A percentile compares a stretch with the other conserved stretches of the same genome.
Conservation (phyloP, 176 grass and related monocot genomes). For the Rhynchospora tenuis region DNA sequence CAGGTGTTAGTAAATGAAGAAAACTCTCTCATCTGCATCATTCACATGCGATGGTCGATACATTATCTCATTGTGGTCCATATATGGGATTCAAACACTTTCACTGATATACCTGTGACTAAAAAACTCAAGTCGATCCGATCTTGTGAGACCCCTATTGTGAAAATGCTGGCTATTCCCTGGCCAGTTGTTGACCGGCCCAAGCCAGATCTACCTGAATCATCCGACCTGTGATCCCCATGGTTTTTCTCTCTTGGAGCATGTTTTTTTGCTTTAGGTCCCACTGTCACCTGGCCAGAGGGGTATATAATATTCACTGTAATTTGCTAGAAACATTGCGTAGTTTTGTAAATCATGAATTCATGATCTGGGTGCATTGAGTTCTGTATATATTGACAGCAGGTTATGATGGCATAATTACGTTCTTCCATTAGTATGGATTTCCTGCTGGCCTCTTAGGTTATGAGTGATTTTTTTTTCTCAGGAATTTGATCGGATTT, state of each 20-base stretch:
- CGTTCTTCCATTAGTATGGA: conserved; percentile 76
- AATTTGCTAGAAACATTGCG: conserved; percentile 19
- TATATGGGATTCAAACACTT: conserved; percentile 51
- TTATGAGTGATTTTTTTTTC: conserved; percentile 26
- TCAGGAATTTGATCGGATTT: not conserved
- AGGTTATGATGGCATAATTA: conserved; percentile 54
- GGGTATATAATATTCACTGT: conserved; percentile 37
- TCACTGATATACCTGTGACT: not conserved
- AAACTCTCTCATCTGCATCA: conserved; percentile 50
- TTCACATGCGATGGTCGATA: conserved; percentile 64
- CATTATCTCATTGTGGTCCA: conserved; percentile 67
- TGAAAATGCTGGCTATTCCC: conserved; percentile 40
- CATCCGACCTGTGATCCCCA: conserved; percentile 3
- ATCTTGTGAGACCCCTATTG: conserved; percentile 51
- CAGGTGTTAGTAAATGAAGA: conserved; percentile 56
- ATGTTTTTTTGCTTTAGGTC: conserved; percentile 36
- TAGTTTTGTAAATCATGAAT: conserved; percentile 16
- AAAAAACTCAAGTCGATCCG: conserved; percentile 34
- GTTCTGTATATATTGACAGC: conserved; percentile 62
- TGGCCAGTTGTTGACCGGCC: conserved; percentile 41
- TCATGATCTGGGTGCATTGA: conserved; percentile 39
- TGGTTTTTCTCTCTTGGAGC: conserved; percentile 30
- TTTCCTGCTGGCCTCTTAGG: conserved; percentile 35
- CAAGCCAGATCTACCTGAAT: conserved; percentile 4
- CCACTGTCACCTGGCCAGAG: conserved; percentile 65